Percentiles rank a stretch among this genome's conserved stretches.
Evolutionary conservation across 1,284 basidiomycete species (phyloP).

Genomic region (Sphagnurus paluster): DNA sequence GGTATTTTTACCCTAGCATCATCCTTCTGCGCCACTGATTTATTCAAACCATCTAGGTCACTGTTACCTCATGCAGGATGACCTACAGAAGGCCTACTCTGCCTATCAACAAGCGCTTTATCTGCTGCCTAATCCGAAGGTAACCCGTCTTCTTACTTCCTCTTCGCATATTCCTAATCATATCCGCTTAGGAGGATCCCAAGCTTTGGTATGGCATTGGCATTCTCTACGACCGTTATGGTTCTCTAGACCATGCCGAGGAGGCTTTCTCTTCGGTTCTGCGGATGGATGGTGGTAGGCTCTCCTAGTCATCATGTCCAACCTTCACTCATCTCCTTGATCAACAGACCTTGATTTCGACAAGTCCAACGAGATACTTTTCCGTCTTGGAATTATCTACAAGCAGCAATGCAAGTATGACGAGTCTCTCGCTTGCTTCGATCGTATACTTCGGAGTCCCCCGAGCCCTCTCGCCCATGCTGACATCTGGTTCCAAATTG

Average conservation of each 20-base stretch:
- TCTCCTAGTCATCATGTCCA: slow-evolving; percentile 15
- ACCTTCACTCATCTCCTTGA: slow-evolving; percentile 30
- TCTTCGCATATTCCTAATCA: slow-evolving; percentile 21
- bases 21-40: slow-evolving; percentile 20
- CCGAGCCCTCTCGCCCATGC: slow-evolving; percentile 94
- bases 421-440: slow-evolving; percentile 88
- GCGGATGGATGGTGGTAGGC: slow-evolving; percentile 90
- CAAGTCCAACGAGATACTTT: slow-evolving; percentile 98
- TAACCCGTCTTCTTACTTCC: slow-evolving; percentile 29
- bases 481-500: slow-evolving; percentile 99
- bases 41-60: slow-evolving; percentile 58
- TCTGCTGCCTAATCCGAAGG: slow-evolving; percentile 93
- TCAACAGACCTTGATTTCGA: slow-evolving; percentile 80
- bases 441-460: slow-evolving; percentile 93
- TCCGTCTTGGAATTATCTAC: slow-evolving; percentile 98
- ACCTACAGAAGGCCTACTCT: slow-evolving; percentile 97
- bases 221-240: slow-evolving; percentile 97
- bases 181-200: slow-evolving; percentile 74
- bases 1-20: slow-evolving; percentile 47
- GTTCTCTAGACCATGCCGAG: slow-evolving; percentile 97
- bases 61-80: slow-evolving; percentile 99
- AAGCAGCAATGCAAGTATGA: slow-evolving; percentile 96
- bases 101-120: slow-evolving; percentile 99
- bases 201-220: slow-evolving; percentile 99
- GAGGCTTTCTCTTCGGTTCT: slow-evolving; percentile 97